Conservation (phyloP, 768 basidiomycete species). For the Lactarius psammicola region DNA sequence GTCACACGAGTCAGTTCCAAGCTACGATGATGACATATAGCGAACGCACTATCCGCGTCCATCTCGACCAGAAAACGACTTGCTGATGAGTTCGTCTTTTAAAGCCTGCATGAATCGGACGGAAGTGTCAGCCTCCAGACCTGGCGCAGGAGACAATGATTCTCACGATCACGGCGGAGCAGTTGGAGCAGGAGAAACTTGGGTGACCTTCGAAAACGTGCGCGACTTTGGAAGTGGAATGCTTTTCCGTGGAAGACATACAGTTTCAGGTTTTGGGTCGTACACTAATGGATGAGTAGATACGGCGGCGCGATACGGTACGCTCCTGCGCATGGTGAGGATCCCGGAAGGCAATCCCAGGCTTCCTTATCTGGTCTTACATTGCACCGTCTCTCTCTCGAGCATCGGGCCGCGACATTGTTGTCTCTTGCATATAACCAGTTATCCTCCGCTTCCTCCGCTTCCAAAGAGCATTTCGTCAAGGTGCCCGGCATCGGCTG, state of each 20-base stretch:
- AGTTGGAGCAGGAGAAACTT: slow-evolving; percentile 65
- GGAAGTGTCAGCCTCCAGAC: slow-evolving; percentile 6
- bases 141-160: slow-evolving; percentile 3
- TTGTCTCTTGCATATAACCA: too few species aligned
- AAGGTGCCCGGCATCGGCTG: too few species aligned
- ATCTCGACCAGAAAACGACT: slow-evolving; percentile 79
- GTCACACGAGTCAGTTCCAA: slow-evolving; percentile 11
- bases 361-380: slow-evolving; percentile 3
- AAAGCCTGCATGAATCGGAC: slow-evolving; percentile 48
- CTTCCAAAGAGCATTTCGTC: too few species aligned
- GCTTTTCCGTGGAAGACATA: slow-evolving; percentile 20
- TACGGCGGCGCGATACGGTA: neutral
- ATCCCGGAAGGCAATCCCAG: neutral
- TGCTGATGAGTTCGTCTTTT: slow-evolving; percentile 84
- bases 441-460: too few species aligned
- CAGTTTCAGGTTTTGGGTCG: neutral
- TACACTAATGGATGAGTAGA: neutral
- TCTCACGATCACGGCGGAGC: slow-evolving; percentile 68
- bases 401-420: neutral
- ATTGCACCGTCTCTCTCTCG: neutral
- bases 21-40: neutral
- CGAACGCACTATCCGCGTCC: slow-evolving; percentile 72
- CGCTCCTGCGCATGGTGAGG: neutral
- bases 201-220: slow-evolving; percentile 64
- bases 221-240: slow-evolving; percentile 46